These are phyloP conservation scores for Mycogone perniciosa DNA, from an alignment of 2,329 filamentous ascomycete species.

Conservation along the genomic window DNA sequence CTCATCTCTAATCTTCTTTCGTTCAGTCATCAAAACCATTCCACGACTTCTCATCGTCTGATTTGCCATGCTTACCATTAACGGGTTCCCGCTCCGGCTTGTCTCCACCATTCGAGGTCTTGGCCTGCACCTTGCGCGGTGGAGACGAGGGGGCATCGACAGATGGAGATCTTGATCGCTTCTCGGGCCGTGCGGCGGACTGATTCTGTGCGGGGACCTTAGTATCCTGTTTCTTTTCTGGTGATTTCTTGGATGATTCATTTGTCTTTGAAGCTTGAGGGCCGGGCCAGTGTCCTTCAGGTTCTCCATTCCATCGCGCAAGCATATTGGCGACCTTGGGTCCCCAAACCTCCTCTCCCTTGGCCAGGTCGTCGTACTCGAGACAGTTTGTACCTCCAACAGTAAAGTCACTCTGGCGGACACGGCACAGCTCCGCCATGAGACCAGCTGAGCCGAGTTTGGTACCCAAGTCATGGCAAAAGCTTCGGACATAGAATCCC, in stretches of 20 bases:
- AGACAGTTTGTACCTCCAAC: conserved; percentile 65
- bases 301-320: conserved; percentile 35
- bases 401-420: conserved; percentile 73
- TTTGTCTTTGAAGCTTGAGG: conserved; percentile 16
- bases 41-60: conserved; percentile 38
- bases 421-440: conserved; percentile 79
- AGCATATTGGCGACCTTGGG: conserved; percentile 57
- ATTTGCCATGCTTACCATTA: conserved; percentile 13
- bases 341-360: conserved; percentile 73
- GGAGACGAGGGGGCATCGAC: conserved; percentile 19
- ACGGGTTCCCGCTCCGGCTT: conserved; percentile 14
- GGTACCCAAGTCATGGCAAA: conserved; percentile 84
- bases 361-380: conserved; percentile 68
- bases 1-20: not conserved
- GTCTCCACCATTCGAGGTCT: conserved; percentile 13
- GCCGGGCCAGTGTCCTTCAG: conserved; percentile 21
- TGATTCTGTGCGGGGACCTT: conserved; percentile 12
- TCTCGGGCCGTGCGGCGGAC: conserved; percentile 18
- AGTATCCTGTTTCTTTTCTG: conserved; percentile 7
- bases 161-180: conserved; percentile 26
- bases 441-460: conserved; percentile 75
- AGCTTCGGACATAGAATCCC: conserved; percentile 91
- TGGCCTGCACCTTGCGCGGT: conserved; percentile 26
- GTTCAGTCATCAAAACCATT: conserved; percentile 35
- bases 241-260: conserved; percentile 18